Evolutionary conservation across 768 basidiomycete species (phyloP).

Genomic region (Mycena leptocephala): DNA sequence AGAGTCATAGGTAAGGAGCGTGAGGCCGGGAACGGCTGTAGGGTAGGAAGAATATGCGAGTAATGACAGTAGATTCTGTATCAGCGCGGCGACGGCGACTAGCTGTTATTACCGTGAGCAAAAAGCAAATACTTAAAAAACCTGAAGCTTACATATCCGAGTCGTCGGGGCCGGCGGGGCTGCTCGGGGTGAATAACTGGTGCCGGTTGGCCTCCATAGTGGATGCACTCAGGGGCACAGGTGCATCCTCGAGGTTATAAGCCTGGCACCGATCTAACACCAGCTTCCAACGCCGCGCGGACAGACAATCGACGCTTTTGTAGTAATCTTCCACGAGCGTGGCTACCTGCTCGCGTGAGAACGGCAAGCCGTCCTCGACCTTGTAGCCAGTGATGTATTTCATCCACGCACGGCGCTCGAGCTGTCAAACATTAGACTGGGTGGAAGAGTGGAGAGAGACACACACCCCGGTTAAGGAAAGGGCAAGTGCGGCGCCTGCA

Average conservation of each 20-base stretch:
- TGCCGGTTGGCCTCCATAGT: not conserved
- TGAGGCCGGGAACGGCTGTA: not conserved
- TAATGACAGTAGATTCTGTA: not conserved
- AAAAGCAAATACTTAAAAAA: not conserved
- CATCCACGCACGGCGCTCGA: not conserved
- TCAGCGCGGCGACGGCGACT: not conserved
- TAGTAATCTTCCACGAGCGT: not conserved
- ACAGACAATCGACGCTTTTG: not conserved
- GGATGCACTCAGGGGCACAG: not conserved
- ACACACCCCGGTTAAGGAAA: not conserved
- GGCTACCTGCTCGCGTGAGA: not conserved
- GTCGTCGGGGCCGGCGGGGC: not conserved
- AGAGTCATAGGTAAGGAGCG: not conserved
- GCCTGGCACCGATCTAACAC: not conserved
- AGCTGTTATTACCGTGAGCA: not conserved
- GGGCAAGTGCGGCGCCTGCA: not conserved
- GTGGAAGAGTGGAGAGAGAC: not conserved
- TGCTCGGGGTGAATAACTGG: slow-evolving; percentile 11
- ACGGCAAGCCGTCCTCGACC: not conserved
- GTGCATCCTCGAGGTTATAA: not conserved
- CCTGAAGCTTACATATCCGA: not conserved
- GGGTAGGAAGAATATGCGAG: not conserved
- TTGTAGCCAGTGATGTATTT: not conserved
- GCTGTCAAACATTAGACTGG: not conserved
- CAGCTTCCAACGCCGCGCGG: not conserved